Evolutionary conservation across 768 basidiomycete genomes (phyloP), one percentile per base, ranked within the genome.

Genomic region (Hortiboletus flavorubellus): DNA sequence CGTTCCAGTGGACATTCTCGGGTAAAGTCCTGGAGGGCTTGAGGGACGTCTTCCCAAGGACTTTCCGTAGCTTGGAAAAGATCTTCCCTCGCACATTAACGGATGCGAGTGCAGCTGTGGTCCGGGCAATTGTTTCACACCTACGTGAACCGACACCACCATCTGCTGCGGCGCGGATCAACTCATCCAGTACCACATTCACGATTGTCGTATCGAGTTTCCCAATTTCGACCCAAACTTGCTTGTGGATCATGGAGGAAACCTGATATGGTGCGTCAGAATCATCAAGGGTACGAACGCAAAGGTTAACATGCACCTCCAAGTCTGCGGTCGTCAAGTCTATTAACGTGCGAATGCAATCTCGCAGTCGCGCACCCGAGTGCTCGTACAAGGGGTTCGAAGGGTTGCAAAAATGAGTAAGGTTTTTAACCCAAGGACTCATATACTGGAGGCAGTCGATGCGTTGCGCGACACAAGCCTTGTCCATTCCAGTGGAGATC

Each of bases 391-490:
- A 73, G n/a, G 79, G 64, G 59, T 79, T 79, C 3, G 84, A 81
- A 1, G 91, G 85, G 60, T 87, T 86, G 29, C 81, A 80, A 59
- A 90, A 94, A 14, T 76, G 69, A 3, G 81, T 76, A 2, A 97
- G 76, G 63, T 95, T 94, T 67, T 80, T 85, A 40, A 96, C 81
- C 94, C 93, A 97, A 4, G 94, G 93, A 39, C 80, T 83, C 77
- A 96, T 79, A 64, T 93, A 94, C 55, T 88, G 84, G 21, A 95
- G 68, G 63, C 86, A 92, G 56, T 79, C 81, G 39, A 90, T 83
- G 38, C 86, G 84, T 46, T 88, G 86, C 1, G 73, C 64, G 3
- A 71, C 63, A 23, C 66, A 65, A 12, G 73, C 70, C 60, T 73
- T 76, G 72, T 78, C 64, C 77, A 90, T 83, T 3, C 84, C 81